Evolutionary conservation across 2,329 filamentous ascomycete genomes (phyloP).

Genomic region (Periconia macrospinosa): DNA sequence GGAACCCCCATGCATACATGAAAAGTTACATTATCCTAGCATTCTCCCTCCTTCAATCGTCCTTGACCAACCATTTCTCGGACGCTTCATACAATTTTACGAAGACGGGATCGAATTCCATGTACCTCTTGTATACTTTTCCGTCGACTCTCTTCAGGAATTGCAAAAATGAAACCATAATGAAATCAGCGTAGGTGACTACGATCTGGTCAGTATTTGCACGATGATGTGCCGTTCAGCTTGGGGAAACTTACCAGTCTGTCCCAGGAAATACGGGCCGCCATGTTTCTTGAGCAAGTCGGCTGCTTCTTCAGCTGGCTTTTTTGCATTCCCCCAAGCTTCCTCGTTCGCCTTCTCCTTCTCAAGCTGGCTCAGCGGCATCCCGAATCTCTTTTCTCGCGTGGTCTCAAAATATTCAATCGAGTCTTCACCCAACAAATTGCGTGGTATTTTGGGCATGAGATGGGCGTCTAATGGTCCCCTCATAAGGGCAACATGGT

Average conservation of each 20-base stretch:
- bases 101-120: slow-evolving; percentile 45
- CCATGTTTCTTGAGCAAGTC: slow-evolving; percentile 57
- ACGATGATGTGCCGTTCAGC: slow-evolving; percentile 56
- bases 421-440: slow-evolving; percentile 56
- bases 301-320: slow-evolving; percentile 38
- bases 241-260: slow-evolving; percentile 39
- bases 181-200: slow-evolving; percentile 52
- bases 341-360: slow-evolving; percentile 53
- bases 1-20: slow-evolving; percentile 38
- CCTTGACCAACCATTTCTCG: slow-evolving; percentile 42
- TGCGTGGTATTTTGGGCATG: slow-evolving; percentile 52
- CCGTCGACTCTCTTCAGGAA: slow-evolving; percentile 45
- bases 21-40: slow-evolving; percentile 1
- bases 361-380: slow-evolving; percentile 55
- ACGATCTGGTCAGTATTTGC: slow-evolving; percentile 2
- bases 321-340: slow-evolving; percentile 53
- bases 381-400: slow-evolving; percentile 54
- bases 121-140: slow-evolving; percentile 42
- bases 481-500: slow-evolving; percentile 36
- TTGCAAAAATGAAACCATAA: slow-evolving; percentile 55
- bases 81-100: slow-evolving; percentile 43
- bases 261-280: slow-evolving; percentile 65
- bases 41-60: background rate
- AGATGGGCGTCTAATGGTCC: slow-evolving; percentile 19
- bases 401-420: slow-evolving; percentile 60